Evolutionary conservation across 208 protist genomes (phyloP), one percentile per base, ranked within the genome.

Genomic region (Crithidia brevicula): DNA sequence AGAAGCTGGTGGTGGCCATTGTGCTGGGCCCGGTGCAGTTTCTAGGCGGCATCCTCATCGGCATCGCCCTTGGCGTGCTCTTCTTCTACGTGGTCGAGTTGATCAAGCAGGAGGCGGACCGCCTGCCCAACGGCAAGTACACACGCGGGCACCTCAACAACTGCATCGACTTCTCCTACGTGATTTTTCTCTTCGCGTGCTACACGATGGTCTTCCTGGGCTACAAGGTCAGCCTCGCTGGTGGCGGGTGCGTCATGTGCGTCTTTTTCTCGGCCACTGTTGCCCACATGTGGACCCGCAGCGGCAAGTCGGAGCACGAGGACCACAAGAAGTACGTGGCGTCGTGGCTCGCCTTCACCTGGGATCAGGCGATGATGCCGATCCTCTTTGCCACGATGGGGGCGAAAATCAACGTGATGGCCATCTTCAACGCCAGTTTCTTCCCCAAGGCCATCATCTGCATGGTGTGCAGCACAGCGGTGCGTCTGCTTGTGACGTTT

Each of bases 331-430:
- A 78, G 52, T 85, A 89, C 64, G 54, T 92, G 51, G 89, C 83
- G 34, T 56, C 61, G 10, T 87, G 80, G 79, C 73, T 92, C 4
- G 82, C 89, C 50, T 63, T 85, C 33, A 43, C 78, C n/a, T 94
- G 89, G 86, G 86, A 94, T 47, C 63, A 90, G 59, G 60, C 72
- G 22, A 86, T 89, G 77, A 85, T 94, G 85, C 83, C 84, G 30
- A 51, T 83, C 16, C 72, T 92, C 5, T 94, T 94, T 61, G 75
- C 86, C 20, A 73, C 84, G 18, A 88, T 94, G 86, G 86, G 89
- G 9, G 65, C 81, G 28, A 89, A 88, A 60, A 87, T 94, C 47
- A 78, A 72, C 43, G 60, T 92, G 33, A 63, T 28, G 45, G 67
- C 81, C 20, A 83, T 94, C 38, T 94, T 94, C 59, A 90, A 83